Conservation (phyloP, 306 rosid species). For the Inga oerstediana region DNA sequence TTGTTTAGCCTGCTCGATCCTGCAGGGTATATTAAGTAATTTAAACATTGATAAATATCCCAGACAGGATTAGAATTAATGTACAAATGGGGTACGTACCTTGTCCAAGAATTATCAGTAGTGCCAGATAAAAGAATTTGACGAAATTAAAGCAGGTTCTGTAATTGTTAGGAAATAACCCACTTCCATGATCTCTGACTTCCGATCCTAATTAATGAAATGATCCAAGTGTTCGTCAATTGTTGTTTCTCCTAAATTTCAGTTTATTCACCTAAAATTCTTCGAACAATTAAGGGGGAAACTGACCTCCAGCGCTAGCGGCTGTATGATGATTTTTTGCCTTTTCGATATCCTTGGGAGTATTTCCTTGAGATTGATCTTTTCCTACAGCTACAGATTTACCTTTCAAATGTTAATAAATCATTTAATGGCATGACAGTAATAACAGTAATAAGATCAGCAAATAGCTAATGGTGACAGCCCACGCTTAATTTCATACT, state of each 20-base stretch:
- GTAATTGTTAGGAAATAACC: constrained; percentile 28
- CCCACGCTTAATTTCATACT: background rate
- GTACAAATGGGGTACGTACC: constrained; percentile 20
- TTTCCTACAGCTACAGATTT: background rate
- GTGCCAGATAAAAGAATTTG: background rate
- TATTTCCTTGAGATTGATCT: background rate
- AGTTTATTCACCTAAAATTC: background rate
- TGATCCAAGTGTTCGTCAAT: background rate
- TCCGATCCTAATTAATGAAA: constrained; percentile 2
- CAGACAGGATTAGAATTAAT: background rate
- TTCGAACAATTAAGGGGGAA: background rate
- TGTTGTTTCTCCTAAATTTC: background rate
- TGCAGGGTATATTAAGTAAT: background rate
- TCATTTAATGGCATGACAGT: background rate
- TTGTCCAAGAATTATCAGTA: constrained; percentile 29
- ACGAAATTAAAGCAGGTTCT: background rate
- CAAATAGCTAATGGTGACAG: background rate
- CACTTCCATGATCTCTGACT: background rate
- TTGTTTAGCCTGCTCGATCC: constrained; percentile 3
- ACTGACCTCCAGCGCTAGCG: background rate
- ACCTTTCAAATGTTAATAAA: background rate
- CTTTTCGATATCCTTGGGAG: background rate
- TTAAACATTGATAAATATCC: background rate
- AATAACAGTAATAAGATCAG: background rate
- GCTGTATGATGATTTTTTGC: background rate